Evolutionary conservation across 441 rosid genomes (phyloP).

Genomic region (Erodium trifolium): DNA sequence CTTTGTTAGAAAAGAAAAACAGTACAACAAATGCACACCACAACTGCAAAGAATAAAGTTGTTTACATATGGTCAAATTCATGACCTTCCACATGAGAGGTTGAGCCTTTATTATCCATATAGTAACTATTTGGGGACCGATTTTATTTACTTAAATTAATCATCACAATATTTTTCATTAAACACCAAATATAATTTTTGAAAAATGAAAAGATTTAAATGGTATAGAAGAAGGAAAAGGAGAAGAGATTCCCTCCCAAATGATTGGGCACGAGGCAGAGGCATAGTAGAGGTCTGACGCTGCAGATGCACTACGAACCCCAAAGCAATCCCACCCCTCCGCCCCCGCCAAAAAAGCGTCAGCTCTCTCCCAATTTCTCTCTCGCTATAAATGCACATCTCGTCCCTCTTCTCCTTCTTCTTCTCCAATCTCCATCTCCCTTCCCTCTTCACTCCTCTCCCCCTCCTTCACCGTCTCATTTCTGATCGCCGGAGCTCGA

Average conservation of each 20-base stretch:
- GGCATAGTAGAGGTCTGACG: neutral
- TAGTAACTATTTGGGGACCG: too few relatives aligned
- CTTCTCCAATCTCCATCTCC: neutral
- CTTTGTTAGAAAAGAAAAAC: too few relatives aligned
- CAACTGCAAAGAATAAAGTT: too few relatives aligned
- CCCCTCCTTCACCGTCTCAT: neutral
- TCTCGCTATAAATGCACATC: neutral
- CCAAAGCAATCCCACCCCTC: neutral
- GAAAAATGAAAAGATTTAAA: too few relatives aligned
- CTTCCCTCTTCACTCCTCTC: neutral
- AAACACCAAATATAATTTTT: too few relatives aligned
- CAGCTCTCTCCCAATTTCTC: neutral
- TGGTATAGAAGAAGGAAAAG: neutral
- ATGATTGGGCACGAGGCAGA: neutral
- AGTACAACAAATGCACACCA: too few relatives aligned
- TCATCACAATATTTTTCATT: too few relatives aligned
- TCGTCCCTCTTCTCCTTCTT: neutral
- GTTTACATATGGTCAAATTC: too few relatives aligned
- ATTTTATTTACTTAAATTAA: too few relatives aligned
- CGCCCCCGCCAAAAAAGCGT: neutral
- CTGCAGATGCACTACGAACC: neutral
- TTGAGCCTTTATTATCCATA: too few relatives aligned
- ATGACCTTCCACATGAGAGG: too few relatives aligned
- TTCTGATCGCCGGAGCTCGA: neutral
- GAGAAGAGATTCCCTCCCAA: conserved; percentile 1